Evolutionary conservation across 352 stramenopile species (phyloP).

Genomic region (Globisporangium yorkense): DNA sequence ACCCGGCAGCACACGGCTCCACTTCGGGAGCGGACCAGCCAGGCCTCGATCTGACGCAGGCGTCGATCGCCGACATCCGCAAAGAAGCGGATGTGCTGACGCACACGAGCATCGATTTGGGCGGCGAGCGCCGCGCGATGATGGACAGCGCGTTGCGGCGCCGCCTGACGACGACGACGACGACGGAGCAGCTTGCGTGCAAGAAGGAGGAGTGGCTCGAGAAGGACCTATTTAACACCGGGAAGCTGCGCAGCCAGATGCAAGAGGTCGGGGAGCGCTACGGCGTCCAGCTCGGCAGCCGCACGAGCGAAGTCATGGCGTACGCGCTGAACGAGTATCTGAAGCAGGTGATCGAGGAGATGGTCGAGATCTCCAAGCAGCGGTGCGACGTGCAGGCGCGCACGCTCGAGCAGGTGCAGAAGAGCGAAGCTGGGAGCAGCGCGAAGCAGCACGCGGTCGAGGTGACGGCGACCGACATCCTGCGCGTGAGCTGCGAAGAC

Average conservation of each 20-base stretch:
- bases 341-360: conserved; percentile 83
- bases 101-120: conserved; percentile 75
- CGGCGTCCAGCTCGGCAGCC: conserved; percentile 45
- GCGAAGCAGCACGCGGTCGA: conserved; percentile 21
- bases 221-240: conserved; percentile 78
- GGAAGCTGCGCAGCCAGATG: conserved; percentile 56
- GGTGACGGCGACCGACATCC: conserved; percentile 70
- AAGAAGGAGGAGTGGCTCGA: conserved; percentile 76
- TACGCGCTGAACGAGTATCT: conserved; percentile 82
- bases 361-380: conserved; percentile 78
- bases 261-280: conserved; percentile 32
- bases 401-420: conserved; percentile 41
- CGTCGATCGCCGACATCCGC: conserved; percentile 64
- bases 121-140: conserved; percentile 72
- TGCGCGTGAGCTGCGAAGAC: conserved; percentile 82
- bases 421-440: conserved; percentile 18
- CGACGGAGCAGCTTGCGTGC: conserved; percentile 49
- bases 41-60: conserved; percentile 51
- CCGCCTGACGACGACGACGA: conserved; percentile 2
- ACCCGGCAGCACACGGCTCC: conserved; percentile 17
- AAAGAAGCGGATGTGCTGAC: conserved; percentile 82
- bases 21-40: conserved; percentile 19
- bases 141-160: conserved; percentile 46
- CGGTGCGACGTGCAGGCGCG: conserved; percentile 50
- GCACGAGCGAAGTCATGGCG: conserved; percentile 75